Percentiles rank a stretch among this genome's conserved stretches.
phyloP scores from a whole-genome alignment of 2,329 filamentous ascomycete genomes.

The Fusarium albosuccineum region DNA sequence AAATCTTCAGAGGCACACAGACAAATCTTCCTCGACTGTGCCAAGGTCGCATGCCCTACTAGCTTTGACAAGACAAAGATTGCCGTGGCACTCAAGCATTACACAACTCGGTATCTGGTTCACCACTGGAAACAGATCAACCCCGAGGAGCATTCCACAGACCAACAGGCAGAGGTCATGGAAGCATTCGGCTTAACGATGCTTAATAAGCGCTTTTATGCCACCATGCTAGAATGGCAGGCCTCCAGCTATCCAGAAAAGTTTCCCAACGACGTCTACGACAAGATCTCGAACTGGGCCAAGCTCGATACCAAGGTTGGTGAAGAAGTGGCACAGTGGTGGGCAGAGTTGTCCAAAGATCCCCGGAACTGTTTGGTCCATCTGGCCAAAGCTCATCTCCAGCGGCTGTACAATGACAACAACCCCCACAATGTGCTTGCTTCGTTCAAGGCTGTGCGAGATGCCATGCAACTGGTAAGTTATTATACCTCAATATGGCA shows the following conservation, averaged over 20 bases:
- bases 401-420: conserved; percentile 28
- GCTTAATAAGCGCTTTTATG: conserved; percentile 34
- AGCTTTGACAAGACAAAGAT: neutral
- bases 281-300: conserved; percentile 34
- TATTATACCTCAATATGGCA: neutral
- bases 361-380: conserved; percentile 34
- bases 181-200: conserved; percentile 34
- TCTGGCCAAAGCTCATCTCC: conserved; percentile 33
- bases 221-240: conserved; percentile 30
- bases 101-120: conserved; percentile 30
- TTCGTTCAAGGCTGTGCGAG: conserved; percentile 26
- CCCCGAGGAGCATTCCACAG: conserved; percentile 24
- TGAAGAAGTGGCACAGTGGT: conserved; percentile 33
- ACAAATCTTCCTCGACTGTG: conserved; percentile 42
- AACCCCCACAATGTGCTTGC: conserved; percentile 12
- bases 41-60: conserved; percentile 26
- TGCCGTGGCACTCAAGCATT: conserved; percentile 15
- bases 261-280: conserved; percentile 19
- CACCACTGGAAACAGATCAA: conserved; percentile 40
- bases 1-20: conserved; percentile 44
- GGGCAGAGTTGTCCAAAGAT: conserved; percentile 32
- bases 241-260: conserved; percentile 12
- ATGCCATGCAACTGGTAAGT: conserved; percentile 33
- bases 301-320: conserved; percentile 22
- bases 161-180: conserved; percentile 41